These are phyloP conservation scores for Linnemannia hyalina DNA, from an alignment of 192 early-diverging fungal genomes.

Conservation along the genomic window DNA sequence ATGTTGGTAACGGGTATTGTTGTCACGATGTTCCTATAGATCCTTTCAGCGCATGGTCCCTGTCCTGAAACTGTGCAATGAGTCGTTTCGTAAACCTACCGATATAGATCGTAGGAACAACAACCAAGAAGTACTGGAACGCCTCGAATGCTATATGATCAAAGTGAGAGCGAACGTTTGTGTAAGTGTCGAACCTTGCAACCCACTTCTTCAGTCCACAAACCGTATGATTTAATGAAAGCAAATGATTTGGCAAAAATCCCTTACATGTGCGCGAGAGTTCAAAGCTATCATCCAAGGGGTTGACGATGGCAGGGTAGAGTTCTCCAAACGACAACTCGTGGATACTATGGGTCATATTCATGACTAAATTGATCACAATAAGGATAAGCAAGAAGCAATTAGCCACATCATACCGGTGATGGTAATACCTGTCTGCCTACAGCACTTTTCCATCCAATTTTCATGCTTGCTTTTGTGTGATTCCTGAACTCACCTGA, in stretches of 20 bases:
- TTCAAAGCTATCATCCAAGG: constrained; percentile 86
- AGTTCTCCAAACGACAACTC: constrained; percentile 90
- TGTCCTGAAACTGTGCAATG: neutral
- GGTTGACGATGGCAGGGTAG: constrained; percentile 90
- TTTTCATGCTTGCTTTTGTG: neutral
- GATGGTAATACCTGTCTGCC: neutral
- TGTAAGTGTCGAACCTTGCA: neutral
- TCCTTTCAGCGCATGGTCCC: neutral
- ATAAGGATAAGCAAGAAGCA: neutral
- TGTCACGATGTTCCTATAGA: neutral
- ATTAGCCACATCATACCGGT: neutral
- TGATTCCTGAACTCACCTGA: constrained; percentile 56
- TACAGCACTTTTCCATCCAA: neutral
- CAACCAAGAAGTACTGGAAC: constrained; percentile 91
- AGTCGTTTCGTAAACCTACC: constrained; percentile 10
- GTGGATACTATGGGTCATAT: constrained; percentile 95
- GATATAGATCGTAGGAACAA: constrained; percentile 66
- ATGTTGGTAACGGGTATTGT: neutral
- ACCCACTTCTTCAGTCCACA: neutral
- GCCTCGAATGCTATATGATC: constrained; percentile 70
- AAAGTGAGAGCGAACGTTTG: neutral
- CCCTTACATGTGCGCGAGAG: constrained; percentile 65
- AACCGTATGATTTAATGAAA: neutral
- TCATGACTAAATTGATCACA: constrained; percentile 72
- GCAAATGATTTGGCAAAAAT: neutral